phyloP scores from a whole-genome alignment of 2,329 filamentous ascomycete species.

The Aspergillus sojae region DNA sequence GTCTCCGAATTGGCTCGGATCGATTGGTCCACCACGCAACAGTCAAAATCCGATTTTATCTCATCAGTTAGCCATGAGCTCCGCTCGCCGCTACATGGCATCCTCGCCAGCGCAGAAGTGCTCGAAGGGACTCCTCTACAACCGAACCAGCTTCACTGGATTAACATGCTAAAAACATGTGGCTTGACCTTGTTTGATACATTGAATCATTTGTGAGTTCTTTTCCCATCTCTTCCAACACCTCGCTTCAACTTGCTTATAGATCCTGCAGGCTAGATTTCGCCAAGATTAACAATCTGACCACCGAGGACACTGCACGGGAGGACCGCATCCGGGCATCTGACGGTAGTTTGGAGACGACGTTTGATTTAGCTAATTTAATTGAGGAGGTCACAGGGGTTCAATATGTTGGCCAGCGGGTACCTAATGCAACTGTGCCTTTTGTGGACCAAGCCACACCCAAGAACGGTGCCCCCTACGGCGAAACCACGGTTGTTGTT shows the following conservation, averaged over 20 bases:
- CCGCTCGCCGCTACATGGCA: constrained; percentile 50
- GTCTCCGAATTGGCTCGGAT: constrained; percentile 39
- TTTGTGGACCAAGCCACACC: constrained; percentile 2
- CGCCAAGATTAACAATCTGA: constrained; percentile 39
- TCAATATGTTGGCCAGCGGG: constrained; percentile 30
- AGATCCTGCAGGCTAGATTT: constrained; percentile 30
- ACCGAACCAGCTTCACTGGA: constrained; percentile 45
- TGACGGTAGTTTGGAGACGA: constrained; percentile 27
- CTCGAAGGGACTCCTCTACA: constrained; percentile 48
- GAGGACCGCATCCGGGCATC: constrained; percentile 14
- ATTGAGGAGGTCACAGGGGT: constrained; percentile 34
- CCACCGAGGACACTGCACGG: constrained; percentile 15
- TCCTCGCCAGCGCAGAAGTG: constrained; percentile 53
- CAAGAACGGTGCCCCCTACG: neutral
- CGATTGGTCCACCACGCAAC: constrained; percentile 40
- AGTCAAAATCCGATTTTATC: constrained; percentile 56
- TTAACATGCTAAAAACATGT: constrained; percentile 53
- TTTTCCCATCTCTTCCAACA: too few species aligned
- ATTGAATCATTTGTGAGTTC: constrained; percentile 37
- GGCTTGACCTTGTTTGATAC: constrained; percentile 55
- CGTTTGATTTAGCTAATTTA: constrained; percentile 35
- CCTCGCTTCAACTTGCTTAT: neutral
- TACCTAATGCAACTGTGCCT: constrained; percentile 5
- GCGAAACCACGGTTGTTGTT: constrained; percentile 31
- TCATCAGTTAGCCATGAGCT: constrained; percentile 57